These are phyloP conservation scores for Fusarium decemcellulare DNA, from an alignment of 2,329 filamentous ascomycete genomes.

Conservation along the genomic window DNA sequence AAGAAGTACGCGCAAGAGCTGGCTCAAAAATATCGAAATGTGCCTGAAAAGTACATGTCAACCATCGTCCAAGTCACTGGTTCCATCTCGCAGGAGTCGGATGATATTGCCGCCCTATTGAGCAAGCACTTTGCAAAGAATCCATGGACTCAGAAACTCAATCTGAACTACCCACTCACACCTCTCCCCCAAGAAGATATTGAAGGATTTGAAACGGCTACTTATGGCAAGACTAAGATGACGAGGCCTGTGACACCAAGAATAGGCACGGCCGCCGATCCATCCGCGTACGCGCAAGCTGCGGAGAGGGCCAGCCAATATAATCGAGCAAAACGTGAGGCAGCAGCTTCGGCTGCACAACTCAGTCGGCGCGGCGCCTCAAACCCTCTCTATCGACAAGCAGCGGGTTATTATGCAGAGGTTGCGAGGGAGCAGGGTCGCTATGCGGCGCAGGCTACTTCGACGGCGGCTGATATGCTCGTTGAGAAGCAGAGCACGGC, in stretches of 20 bases:
- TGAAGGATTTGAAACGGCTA: slow-evolving; percentile 43
- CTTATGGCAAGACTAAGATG: slow-evolving; percentile 28
- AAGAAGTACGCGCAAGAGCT: slow-evolving; percentile 52
- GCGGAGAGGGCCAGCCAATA: slow-evolving; percentile 46
- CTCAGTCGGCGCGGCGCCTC: slow-evolving; percentile 70
- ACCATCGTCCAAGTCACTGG: slow-evolving; percentile 59
- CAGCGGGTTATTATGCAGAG: slow-evolving; percentile 81
- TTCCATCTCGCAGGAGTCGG: slow-evolving; percentile 50
- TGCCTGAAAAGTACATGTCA: slow-evolving; percentile 60
- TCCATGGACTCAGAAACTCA: slow-evolving; percentile 52
- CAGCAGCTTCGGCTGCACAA: slow-evolving; percentile 55
- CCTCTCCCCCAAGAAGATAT: slow-evolving; percentile 54
- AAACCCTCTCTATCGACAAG: slow-evolving; percentile 80
- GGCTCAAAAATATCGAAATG: slow-evolving; percentile 55
- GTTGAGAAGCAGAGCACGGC: slow-evolving; percentile 77
- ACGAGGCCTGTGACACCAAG: slow-evolving; percentile 11
- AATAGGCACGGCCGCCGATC: slow-evolving; percentile 11
- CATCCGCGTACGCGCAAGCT: slow-evolving; percentile 47
- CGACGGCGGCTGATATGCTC: slow-evolving; percentile 77
- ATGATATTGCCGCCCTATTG: slow-evolving; percentile 59
- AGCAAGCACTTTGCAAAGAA: slow-evolving; percentile 60
- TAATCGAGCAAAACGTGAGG: slow-evolving; percentile 50
- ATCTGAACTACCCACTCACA: slow-evolving; percentile 56
- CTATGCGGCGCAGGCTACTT: slow-evolving; percentile 69
- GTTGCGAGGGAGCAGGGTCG: slow-evolving; percentile 75